Evolutionary conservation across 164 flowering plant genomes (phyloP).

Genomic region (Umbilicus rupestris): DNA sequence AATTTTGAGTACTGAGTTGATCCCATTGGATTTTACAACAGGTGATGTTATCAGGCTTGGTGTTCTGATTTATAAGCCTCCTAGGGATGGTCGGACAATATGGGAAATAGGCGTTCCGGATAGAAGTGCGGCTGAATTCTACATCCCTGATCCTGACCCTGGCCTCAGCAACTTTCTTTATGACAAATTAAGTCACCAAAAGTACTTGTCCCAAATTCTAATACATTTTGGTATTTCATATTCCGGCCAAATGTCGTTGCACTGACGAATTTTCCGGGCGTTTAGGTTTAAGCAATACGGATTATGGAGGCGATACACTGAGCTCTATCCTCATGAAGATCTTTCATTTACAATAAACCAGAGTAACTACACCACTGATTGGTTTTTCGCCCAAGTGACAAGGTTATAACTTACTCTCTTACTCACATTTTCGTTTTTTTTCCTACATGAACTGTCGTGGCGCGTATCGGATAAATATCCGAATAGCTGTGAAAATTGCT

Average conservation of each 20-base stretch:
- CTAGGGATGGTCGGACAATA: conserved; percentile 72
- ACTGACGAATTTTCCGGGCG: not conserved
- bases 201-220: conserved; percentile 21
- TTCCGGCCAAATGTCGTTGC: not conserved
- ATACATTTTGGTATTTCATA: no score
- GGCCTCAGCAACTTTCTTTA: conserved; percentile 55
- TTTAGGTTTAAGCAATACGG: conserved; percentile 78
- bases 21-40: conserved; percentile 15
- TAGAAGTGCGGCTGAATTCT: conserved; percentile 75
- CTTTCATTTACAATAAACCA: conserved; percentile 46
- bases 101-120: conserved; percentile 95
- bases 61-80: conserved; percentile 58
- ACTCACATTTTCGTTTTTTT: no score
- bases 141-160: conserved; percentile 69
- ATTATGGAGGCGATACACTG: conserved; percentile 73
- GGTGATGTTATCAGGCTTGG: conserved; percentile 50
- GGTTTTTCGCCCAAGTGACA: conserved; percentile 78
- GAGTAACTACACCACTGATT: conserved; percentile 51
- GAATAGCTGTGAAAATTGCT: no score
- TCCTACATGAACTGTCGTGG: no score
- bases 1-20: not conserved
- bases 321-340: conserved; percentile 52
- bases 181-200: conserved; percentile 42
- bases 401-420: conserved; percentile 27
- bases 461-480: no score